Evolutionary conservation across 2,329 filamentous ascomycete genomes (phyloP).

Genomic region (Myriosclerotinia duriaeana): DNA sequence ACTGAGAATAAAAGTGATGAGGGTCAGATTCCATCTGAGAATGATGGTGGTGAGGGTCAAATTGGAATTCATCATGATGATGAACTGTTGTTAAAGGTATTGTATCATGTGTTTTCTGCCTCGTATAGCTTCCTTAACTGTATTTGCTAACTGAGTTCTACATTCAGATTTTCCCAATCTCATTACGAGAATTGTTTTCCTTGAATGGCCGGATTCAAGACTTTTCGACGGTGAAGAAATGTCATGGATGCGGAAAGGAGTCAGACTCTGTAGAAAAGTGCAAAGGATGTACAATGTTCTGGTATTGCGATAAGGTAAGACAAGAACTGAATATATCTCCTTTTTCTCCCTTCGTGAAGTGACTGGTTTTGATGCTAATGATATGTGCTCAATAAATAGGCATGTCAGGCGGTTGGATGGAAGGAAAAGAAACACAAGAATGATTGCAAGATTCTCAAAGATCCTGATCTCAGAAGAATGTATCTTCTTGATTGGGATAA

Average conservation of each 20-base stretch:
- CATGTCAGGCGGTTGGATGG: conserved; percentile 36
- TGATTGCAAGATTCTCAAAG: conserved; percentile 38
- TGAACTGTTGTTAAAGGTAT: conserved; percentile 31
- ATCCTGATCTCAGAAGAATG: conserved; percentile 37
- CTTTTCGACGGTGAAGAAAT: conserved; percentile 32
- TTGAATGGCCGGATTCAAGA: conserved; percentile 32
- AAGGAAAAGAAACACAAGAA: conserved; percentile 38
- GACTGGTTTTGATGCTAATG: conserved; percentile 19
- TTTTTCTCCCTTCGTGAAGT: neutral
- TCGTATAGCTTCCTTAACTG: neutral
- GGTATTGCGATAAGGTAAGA: conserved; percentile 37
- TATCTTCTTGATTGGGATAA: conserved; percentile 35
- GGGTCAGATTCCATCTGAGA: neutral
- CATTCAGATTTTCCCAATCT: conserved; percentile 30
- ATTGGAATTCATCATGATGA: conserved; percentile 30
- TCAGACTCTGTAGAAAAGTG: conserved; percentile 30
- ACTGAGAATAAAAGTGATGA: neutral
- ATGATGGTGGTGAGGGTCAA: neutral
- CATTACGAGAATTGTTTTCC: conserved; percentile 27
- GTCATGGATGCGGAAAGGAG: conserved; percentile 32
- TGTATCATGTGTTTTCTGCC: neutral
- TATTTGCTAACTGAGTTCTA: neutral
- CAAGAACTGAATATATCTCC: neutral
- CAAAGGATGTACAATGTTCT: conserved; percentile 34
- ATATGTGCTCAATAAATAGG: conserved; percentile 26